Percentiles rank a stretch among this genome's conserved stretches.
Conservation (phyloP, 2,329 filamentous ascomycete genomes). For the Pseudogymnoascus sp. region DNA sequence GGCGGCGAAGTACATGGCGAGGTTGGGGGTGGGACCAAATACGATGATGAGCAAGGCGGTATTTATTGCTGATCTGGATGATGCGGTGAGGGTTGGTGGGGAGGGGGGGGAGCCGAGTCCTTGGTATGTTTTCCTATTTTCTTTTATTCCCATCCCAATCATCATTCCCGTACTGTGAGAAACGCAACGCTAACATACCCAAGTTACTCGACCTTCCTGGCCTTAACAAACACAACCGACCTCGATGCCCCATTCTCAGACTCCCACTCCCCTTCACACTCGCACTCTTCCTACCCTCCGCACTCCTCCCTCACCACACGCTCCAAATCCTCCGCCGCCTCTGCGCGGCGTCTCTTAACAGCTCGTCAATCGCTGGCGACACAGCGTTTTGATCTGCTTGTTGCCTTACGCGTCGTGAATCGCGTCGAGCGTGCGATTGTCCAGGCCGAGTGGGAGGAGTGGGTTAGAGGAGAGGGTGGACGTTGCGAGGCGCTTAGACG, state of each 20-base stretch:
- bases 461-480: constrained; percentile 70
- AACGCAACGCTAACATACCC: too few relatives aligned
- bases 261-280: constrained; percentile 37
- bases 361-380: constrained; percentile 76
- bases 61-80: constrained; percentile 64
- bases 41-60: constrained; percentile 75
- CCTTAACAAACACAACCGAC: constrained; percentile 49
- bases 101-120: background rate
- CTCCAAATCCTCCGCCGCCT: constrained; percentile 41
- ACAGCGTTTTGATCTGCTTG: constrained; percentile 83
- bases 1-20: constrained; percentile 71
- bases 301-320: constrained; percentile 39
- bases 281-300: constrained; percentile 37
- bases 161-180: too few relatives aligned
- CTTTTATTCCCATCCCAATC: background rate
- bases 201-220: constrained; percentile 47
- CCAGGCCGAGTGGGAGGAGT: constrained; percentile 85
- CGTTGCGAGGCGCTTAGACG: constrained; percentile 50
- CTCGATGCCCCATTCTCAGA: constrained; percentile 49
- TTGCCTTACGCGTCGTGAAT: constrained; percentile 85
- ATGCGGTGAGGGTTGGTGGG: background rate
- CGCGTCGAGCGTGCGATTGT: constrained; percentile 80
- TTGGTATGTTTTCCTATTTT: background rate
- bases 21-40: constrained; percentile 72
- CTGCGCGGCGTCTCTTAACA: constrained; percentile 58